A percentile compares a stretch with the other conserved stretches of the same genome.
Evolutionary conservation across 352 stramenopile genomes (phyloP).

Genomic region (Pythium myriotylum): DNA sequence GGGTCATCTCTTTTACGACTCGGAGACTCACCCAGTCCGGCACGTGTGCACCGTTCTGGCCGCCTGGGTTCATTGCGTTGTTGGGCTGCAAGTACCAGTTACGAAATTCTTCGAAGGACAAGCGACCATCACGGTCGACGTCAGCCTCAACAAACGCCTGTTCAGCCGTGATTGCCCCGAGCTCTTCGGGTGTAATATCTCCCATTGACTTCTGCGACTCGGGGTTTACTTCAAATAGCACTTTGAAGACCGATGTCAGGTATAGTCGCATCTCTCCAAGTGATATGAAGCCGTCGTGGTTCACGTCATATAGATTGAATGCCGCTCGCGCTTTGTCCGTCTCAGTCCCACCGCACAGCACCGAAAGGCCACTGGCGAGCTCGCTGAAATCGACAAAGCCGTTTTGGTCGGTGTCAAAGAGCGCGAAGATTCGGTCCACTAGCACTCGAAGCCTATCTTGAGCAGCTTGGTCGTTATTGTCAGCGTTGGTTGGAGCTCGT

Average conservation of each 20-base stretch:
- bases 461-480: conserved; percentile 23
- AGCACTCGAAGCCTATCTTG: conserved; percentile 57
- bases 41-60: conserved; percentile 16
- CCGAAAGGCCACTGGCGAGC: conserved; percentile 73
- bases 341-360: conserved; percentile 71
- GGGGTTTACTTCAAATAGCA: conserved; percentile 84
- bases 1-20: conserved; percentile 85
- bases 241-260: conserved; percentile 85
- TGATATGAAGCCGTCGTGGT: conserved; percentile 86
- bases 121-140: conserved; percentile 66
- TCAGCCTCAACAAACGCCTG: conserved; percentile 85
- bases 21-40: conserved; percentile 76
- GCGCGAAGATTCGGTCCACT: conserved; percentile 74
- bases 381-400: conserved; percentile 83
- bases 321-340: conserved; percentile 79
- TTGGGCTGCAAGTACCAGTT: conserved; percentile 73
- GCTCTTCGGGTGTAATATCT: conserved; percentile 66
- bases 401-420: conserved; percentile 86
- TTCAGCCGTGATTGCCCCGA: conserved; percentile 75
- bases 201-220: conserved; percentile 59
- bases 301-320: conserved; percentile 88
- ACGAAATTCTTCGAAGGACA: conserved; percentile 87
- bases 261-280: conserved; percentile 85
- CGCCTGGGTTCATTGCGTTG: neutral
- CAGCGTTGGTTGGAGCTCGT: conserved; percentile 6